Evolutionary conservation across 163 green algal species (phyloP), one percentile per base, ranked within the genome.

Genomic region (Picocystis sp.): DNA sequence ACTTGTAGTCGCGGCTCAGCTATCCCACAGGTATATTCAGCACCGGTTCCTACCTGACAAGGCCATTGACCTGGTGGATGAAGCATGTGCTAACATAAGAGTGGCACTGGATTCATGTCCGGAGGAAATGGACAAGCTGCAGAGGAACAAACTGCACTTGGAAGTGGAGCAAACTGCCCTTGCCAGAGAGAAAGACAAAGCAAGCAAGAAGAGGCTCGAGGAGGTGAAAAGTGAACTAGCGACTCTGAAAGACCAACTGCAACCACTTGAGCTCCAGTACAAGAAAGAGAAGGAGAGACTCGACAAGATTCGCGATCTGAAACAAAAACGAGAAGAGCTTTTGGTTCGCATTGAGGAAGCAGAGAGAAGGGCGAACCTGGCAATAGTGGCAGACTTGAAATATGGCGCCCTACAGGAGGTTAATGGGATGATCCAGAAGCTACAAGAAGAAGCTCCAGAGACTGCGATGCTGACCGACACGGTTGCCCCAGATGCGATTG

Each of bases 21-120:
- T 94, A 52, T 68, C 67, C 5, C 72, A 81, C 57, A 58, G 77
- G 15, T 64, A 69, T 50, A 62, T 22, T 54, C 43, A n/a, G 58
- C 81, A 93, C 64, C 70, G 87, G 13, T 76, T 79, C 50, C 68
- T 95, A 35, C 86, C 86, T 0, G 86, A 96, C 68, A 96, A 96
- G 73, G 47, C 47, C 10, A 54, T 54, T 23, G 47, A 54, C 13
- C 47, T 54, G n/a, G 5, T 54, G 5, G 47, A 54, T 35, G 47
- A 54, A 14, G 47, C 47, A 33, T 33, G 47, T 6, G 41, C 25
- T 15, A 54, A 35, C 12, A 11, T 19, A 11, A 24, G 47, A 19
- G 41, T 54, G 9, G 47, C 47, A 38, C 29, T 38, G 5, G 29
- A 38, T 38, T 38, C 29, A 5, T 38, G 29, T 8, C 29, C 29